These are phyloP conservation scores for Rhynchosporium graminicola DNA, from an alignment of 2,329 filamentous ascomycete species.

Conservation along the genomic window DNA sequence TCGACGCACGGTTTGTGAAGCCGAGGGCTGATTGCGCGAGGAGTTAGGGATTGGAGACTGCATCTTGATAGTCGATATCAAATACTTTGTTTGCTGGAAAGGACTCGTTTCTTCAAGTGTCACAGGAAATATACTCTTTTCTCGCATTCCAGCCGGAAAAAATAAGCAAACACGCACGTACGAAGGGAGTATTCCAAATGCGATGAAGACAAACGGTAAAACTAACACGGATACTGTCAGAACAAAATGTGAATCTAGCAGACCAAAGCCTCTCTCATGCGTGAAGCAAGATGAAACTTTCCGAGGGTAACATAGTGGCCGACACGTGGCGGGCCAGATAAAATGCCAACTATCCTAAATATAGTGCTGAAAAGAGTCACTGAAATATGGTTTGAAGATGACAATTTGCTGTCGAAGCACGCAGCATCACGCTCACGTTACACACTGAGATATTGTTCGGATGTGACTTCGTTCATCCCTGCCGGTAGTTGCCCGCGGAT, in stretches of 20 bases:
- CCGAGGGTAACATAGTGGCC: conserved; percentile 15
- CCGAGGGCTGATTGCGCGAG: conserved; percentile 14
- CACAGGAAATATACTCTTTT: conserved; percentile 11
- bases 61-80: conserved; percentile 21
- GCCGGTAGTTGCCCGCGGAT: conserved; percentile 8
- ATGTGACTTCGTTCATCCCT: conserved; percentile 9
- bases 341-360: conserved; percentile 23
- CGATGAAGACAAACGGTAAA: conserved; percentile 14
- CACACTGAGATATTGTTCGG: conserved; percentile 6
- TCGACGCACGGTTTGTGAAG: conserved; percentile 11
- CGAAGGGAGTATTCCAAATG: conserved; percentile 1
- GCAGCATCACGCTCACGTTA: conserved; percentile 3
- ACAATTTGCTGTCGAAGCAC: conserved; percentile 6
- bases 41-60: conserved; percentile 23
- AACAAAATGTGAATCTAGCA: conserved; percentile 14
- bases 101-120: conserved; percentile 3
- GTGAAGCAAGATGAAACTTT: conserved; percentile 21
- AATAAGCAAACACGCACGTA: conserved; percentile 4
- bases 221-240: conserved; percentile 13
- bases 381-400: neutral
- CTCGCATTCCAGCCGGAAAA: conserved; percentile 12
- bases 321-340: conserved; percentile 27
- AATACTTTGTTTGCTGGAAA: conserved; percentile 15
- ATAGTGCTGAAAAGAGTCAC: conserved; percentile 16
- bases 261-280: conserved; percentile 14